phyloP scores from a whole-genome alignment of 768 basidiomycete genomes.

The Lactarius trivialis region DNA sequence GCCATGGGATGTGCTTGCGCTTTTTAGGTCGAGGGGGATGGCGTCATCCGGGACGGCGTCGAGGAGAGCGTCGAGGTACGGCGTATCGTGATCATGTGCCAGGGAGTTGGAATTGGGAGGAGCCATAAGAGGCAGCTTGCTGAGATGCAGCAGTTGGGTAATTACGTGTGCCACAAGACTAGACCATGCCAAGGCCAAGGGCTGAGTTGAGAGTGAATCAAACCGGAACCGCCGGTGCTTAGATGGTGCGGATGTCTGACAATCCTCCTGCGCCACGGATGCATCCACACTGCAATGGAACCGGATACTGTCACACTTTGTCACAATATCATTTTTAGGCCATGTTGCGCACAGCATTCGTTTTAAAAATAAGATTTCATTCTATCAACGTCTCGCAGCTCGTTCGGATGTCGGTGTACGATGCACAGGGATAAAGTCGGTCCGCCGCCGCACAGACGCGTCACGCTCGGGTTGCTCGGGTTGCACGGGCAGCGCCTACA shows the following conservation, averaged over 20 bases:
- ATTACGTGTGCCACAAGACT: not conserved
- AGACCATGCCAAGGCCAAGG: not conserved
- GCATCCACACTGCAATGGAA: too few relatives aligned
- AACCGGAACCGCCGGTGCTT: not conserved
- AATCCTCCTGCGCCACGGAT: too few relatives aligned
- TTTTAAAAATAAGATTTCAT: not conserved
- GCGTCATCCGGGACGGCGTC: conserved; percentile 5
- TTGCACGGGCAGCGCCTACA: not conserved
- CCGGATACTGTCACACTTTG: not conserved
- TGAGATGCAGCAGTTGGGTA: not conserved
- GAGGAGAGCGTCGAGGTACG: conserved; percentile 15
- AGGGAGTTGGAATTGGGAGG: not conserved
- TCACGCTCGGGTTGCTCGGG: too few relatives aligned
- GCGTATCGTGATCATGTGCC: not conserved
- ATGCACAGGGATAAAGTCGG: not conserved
- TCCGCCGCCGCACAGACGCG: not conserved
- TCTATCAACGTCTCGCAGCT: not conserved
- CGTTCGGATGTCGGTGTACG: not conserved
- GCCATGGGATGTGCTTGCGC: not conserved
- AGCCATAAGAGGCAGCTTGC: not conserved
- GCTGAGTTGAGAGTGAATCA: not conserved
- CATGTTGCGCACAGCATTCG: not conserved
- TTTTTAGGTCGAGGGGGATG: not conserved
- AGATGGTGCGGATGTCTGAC: not conserved
- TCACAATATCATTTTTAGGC: not conserved